A percentile compares a stretch with the other conserved stretches of the same genome.
Evolutionary conservation across 371 early-diverging fungal genomes (phyloP).

Genomic region (Enterocytospora artemiae): DNA sequence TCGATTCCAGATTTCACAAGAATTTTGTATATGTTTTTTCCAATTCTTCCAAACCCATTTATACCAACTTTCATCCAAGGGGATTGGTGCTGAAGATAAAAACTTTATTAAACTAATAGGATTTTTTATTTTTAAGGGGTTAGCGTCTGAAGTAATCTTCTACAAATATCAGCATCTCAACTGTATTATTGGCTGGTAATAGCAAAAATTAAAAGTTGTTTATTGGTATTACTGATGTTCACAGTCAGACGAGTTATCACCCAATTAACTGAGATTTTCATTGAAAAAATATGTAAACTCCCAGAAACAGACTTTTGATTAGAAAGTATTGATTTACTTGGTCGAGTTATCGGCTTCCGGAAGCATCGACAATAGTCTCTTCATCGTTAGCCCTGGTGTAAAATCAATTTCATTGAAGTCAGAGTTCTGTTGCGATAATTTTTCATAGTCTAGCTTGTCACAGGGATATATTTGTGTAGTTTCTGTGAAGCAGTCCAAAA

Average conservation of each 20-base stretch:
- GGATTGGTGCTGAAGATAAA: neutral
- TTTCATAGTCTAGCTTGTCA: conserved; percentile 36
- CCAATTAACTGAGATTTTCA: neutral
- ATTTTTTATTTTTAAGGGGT: neutral
- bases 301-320: neutral
- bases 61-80: conserved; percentile 67
- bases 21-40: conserved; percentile 72
- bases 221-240: too few relatives aligned
- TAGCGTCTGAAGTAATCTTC: neutral
- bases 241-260: neutral
- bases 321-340: conserved; percentile 26
- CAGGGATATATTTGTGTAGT: conserved; percentile 28
- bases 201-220: too few relatives aligned
- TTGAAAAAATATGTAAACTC: neutral
- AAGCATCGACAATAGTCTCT: conserved; percentile 37
- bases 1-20: conserved; percentile 60
- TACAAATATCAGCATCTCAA: too few relatives aligned
- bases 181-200: too few relatives aligned
- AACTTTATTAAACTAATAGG: conserved; percentile 1
- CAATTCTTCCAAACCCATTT: conserved; percentile 92
- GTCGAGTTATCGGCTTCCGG: conserved; percentile 33
- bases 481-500: conserved; percentile 51
- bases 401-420: conserved; percentile 43
- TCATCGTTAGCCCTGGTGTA: conserved; percentile 32
- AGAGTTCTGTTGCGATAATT: conserved; percentile 41